Evolutionary conservation across 2,329 filamentous ascomycete genomes (phyloP).

Genomic region (Claviceps lovelessii): DNA sequence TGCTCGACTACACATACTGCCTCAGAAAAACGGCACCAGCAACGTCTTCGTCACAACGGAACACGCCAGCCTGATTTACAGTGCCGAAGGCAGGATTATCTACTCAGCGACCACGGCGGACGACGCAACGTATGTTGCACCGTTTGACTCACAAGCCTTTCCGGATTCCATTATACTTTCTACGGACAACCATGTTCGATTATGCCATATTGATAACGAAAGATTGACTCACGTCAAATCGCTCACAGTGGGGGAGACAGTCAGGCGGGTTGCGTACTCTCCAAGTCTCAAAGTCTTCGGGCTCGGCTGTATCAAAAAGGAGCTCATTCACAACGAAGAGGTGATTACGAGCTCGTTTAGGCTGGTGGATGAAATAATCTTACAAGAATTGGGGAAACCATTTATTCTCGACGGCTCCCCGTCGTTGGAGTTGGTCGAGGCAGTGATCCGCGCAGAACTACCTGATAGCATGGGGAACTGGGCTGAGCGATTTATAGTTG

Average conservation of each 20-base stretch:
- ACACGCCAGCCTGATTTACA: conserved; percentile 86
- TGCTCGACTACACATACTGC: conserved; percentile 65
- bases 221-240: conserved; percentile 79
- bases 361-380: conserved; percentile 80
- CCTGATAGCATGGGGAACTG: conserved; percentile 38
- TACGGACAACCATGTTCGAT: conserved; percentile 59
- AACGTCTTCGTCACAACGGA: conserved; percentile 91
- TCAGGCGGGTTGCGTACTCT: conserved; percentile 78
- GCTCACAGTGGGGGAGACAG: conserved; percentile 64
- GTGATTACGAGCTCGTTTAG: conserved; percentile 66
- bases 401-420: conserved; percentile 41
- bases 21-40: conserved; percentile 49
- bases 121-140: conserved; percentile 65
- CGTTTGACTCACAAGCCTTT: conserved; percentile 70
- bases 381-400: conserved; percentile 59
- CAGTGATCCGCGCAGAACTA: conserved; percentile 64
- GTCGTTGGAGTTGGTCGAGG: conserved; percentile 62
- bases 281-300: conserved; percentile 67
- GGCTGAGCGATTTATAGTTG: conserved; percentile 76
- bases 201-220: conserved; percentile 70
- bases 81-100: conserved; percentile 70
- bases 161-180: conserved; percentile 71
- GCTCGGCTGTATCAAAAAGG: conserved; percentile 69
- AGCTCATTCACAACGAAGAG: conserved; percentile 58
- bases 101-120: conserved; percentile 91